These are phyloP conservation scores for Ceratocystis diversiconidia DNA, from an alignment of 2,329 filamentous ascomycete genomes.

Conservation along the genomic window DNA sequence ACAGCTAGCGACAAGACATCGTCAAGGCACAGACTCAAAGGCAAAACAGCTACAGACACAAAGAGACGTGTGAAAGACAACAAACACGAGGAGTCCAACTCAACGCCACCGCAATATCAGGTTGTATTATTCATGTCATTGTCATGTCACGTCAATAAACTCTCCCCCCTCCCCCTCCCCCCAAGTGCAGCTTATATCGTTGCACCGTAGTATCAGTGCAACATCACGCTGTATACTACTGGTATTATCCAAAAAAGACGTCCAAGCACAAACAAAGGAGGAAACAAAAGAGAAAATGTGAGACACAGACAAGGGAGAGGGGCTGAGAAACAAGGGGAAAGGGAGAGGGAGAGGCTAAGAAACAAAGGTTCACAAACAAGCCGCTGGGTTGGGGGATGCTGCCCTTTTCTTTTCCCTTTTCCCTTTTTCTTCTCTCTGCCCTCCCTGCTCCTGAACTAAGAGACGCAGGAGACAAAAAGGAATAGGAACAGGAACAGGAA, in stretches of 20 bases:
- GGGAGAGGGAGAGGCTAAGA: neutral
- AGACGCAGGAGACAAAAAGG: too few relatives aligned
- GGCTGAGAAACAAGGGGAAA: neutral
- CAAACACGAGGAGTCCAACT: neutral
- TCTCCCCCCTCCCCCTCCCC: neutral
- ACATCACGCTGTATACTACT: neutral
- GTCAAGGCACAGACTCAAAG: too few relatives aligned
- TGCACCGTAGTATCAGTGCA: neutral
- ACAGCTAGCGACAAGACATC: too few relatives aligned
- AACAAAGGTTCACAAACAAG: neutral
- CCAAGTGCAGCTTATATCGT: neutral
- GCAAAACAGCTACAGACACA: neutral
- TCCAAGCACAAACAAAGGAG: neutral
- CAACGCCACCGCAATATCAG: neutral
- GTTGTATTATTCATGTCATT: conserved; percentile 5
- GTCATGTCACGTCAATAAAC: neutral
- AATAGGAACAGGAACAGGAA: too few relatives aligned
- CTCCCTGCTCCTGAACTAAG: too few relatives aligned
- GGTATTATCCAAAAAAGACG: neutral
- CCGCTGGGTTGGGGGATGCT: too few relatives aligned
- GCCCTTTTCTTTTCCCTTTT: too few relatives aligned
- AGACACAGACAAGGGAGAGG: neutral
- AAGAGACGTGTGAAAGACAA: neutral
- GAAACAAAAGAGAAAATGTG: neutral
- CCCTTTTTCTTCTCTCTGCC: neutral